A percentile compares a stretch with the other conserved stretches of the same genome.
Evolutionary conservation across 495 filamentous ascomycete genomes (phyloP).

Genomic region (Sporormia fimetaria): DNA sequence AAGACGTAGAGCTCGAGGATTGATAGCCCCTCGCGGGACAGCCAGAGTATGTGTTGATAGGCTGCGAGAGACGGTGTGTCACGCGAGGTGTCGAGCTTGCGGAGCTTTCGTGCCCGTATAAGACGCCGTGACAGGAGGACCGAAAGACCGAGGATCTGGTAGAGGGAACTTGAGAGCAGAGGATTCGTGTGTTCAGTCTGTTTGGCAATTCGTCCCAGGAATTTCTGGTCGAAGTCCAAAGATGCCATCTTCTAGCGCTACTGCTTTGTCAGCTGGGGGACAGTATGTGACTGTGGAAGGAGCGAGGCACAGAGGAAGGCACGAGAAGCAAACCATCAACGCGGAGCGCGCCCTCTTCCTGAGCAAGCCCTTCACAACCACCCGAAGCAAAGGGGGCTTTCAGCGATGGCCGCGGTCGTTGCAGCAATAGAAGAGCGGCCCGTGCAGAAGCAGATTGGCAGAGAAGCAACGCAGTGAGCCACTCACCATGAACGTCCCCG

Average conservation of each 20-base stretch:
- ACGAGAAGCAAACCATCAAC: not conserved
- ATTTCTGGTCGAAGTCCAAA: slow-evolving; percentile 94
- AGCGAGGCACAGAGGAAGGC: not conserved
- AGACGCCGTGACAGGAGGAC: slow-evolving; percentile 80
- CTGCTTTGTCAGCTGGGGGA: slow-evolving; percentile 14
- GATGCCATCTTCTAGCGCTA: slow-evolving; percentile 65
- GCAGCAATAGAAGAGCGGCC: too few relatives aligned
- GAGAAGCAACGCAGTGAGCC: not conserved
- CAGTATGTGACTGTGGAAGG: not conserved
- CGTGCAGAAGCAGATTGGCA: not conserved
- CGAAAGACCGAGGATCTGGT: slow-evolving; percentile 81
- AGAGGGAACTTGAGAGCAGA: slow-evolving; percentile 67
- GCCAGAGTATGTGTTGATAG: slow-evolving; percentile 91
- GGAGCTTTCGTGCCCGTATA: slow-evolving; percentile 67
- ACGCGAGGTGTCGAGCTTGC: slow-evolving; percentile 68
- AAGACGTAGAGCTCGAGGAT: slow-evolving; percentile 80
- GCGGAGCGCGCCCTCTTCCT: too few relatives aligned
- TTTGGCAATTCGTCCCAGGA: slow-evolving; percentile 75
- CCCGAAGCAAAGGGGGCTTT: too few relatives aligned
- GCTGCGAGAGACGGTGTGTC: slow-evolving; percentile 71
- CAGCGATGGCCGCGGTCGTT: too few relatives aligned
- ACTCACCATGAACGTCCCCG: slow-evolving; percentile 19
- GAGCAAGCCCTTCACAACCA: too few relatives aligned
- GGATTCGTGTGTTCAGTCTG: slow-evolving; percentile 59
- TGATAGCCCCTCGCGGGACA: slow-evolving; percentile 79